Evolutionary conservation across 441 rosid species (phyloP).

Genomic region (Adansonia gregorii): DNA sequence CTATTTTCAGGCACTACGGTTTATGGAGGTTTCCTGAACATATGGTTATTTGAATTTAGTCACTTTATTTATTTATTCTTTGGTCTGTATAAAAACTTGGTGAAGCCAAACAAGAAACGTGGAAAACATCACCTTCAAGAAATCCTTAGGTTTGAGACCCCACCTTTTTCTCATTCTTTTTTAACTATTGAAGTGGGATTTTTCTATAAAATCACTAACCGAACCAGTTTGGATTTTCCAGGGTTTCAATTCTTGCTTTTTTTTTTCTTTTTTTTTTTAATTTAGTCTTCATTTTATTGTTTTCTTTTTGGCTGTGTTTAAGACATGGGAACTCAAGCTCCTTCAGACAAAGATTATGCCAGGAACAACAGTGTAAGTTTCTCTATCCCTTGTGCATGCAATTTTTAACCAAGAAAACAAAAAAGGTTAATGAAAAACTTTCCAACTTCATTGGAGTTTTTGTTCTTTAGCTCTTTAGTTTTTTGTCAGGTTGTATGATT

Average conservation of each 20-base stretch:
- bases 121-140: conserved; percentile 8
- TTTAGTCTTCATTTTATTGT: not conserved
- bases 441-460: conserved; percentile 28
- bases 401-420: not conserved
- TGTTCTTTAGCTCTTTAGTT: conserved; percentile 14
- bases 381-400: not conserved
- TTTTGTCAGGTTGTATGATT: not conserved
- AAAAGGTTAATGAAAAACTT: not conserved
- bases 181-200: not conserved
- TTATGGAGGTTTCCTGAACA: too few relatives aligned
- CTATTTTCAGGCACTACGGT: too few relatives aligned
- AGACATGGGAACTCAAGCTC: conserved; percentile 44
- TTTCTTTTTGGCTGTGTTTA: not conserved
- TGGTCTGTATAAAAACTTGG: not conserved
- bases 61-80: too few relatives aligned
- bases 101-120: conserved; percentile 30
- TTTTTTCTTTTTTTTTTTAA: not conserved
- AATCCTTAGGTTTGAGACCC: not conserved
- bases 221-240: not conserved
- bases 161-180: not conserved
- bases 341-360: conserved; percentile 16
- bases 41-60: too few relatives aligned
- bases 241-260: not conserved
- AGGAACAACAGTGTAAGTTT: conserved; percentile 34
- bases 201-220: conserved; percentile 8